Base-by-base conservation (phyloP, 306 rosid genomes). In the Cicer bijugum region DNA sequence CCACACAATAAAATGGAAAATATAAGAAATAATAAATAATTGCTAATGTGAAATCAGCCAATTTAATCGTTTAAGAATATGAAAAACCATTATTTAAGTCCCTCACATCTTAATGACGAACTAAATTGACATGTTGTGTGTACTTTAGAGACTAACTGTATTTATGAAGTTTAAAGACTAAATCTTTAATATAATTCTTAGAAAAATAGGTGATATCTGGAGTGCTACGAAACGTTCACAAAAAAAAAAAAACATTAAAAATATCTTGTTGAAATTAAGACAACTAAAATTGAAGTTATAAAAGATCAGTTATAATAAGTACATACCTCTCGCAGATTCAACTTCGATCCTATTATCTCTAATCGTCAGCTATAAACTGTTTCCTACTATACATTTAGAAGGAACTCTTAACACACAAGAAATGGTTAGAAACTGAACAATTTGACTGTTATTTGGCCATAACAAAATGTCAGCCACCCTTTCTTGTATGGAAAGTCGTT, bases 301-400 rank as follows among this genome's bases (percentile, higher is more conserved):
- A 45, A 45, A 33, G 14, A 45, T 57, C 47, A 47, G 43, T 6
- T 19, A 58, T 72, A 58, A 6, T 5, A 56, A 28, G 75, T 51
- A 55, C 67, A 79, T 9, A 65, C 51, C 72, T 44, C 35, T 16
- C 12, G 57, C 57, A 40, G 72, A 37, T 47, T 58, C 55, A 72
- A 44, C 53, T 50, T 53, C 6, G 4, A 17, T 16, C 62, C 78
- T 15, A 67, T 57, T 55, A 50, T 33, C 69, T 69, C 69, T 52
- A 12, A 40, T 9, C 8, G 50, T 75, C 76, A 57, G 69, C 59
- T 55, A 57, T 69, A 66, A 55, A 17, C 43, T 65, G 72, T 72
- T 64, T 57, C 78, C 65, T 50, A 44, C 82, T 77, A 56, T 74
- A 81, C 75, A 77, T 65, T 77, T 81, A 74, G 14, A 48, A 57